These are phyloP conservation scores for Boletus austroedulis DNA, from an alignment of 1,284 basidiomycete genomes.

Conservation along the genomic window DNA sequence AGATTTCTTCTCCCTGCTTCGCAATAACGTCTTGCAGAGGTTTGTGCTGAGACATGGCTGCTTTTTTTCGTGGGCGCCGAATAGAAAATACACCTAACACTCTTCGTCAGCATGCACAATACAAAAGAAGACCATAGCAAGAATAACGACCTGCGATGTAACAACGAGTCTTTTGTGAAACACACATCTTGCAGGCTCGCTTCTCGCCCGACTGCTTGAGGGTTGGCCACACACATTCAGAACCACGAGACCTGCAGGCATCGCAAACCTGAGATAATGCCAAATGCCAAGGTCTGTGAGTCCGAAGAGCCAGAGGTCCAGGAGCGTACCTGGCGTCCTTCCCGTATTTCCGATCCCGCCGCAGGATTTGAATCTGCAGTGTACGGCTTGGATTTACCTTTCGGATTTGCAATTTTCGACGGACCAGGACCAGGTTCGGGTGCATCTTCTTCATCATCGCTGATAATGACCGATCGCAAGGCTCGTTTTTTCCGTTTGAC, in stretches of 20 bases:
- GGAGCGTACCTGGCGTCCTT: background rate
- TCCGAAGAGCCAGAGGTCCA: background rate
- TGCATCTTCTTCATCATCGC: background rate
- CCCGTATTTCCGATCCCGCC: background rate
- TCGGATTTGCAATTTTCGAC: background rate
- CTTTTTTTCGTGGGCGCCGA: background rate
- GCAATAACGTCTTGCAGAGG: background rate
- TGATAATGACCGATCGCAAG: background rate
- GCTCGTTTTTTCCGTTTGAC: background rate
- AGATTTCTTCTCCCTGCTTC: background rate
- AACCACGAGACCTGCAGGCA: background rate
- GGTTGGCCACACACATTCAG: background rate
- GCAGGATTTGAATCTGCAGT: background rate
- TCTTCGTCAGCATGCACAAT: background rate
- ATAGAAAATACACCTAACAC: background rate
- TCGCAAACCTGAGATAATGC: background rate
- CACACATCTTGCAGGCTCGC: background rate
- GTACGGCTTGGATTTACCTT: background rate
- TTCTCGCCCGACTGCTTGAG: background rate
- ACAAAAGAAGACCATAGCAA: background rate
- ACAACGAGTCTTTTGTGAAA: background rate
- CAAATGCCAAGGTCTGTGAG: background rate
- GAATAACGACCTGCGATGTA: background rate
- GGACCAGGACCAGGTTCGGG: background rate
- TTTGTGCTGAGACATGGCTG: background rate